Evolutionary conservation across 805 yeast species (phyloP), one percentile per base, ranked within the genome.

Genomic region (Hanseniaspora vineae): DNA sequence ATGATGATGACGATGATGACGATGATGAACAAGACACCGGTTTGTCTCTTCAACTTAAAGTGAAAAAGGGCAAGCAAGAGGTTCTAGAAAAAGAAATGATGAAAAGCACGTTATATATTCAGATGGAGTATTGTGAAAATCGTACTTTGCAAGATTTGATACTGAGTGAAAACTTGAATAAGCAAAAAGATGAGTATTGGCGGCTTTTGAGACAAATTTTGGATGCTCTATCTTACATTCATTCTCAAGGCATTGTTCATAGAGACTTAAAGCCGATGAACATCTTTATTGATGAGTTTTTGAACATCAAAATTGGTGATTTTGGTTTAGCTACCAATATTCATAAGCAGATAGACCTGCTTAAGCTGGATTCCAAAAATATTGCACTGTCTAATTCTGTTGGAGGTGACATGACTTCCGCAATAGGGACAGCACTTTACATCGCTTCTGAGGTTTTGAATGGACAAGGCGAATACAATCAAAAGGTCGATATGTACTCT

Each of bases 51-150:
- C 42, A 32, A 40, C 40, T 39, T 39, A 35, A 33, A 31, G 42
- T 19, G n/a, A 23, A 35, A 20, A 42, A n/a, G 33, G 32, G 31
- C 19, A 39, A 33, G 20, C 31, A 18, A n/a, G 17, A 19, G 19
- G 39, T 45, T 33, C 19, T 33, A 32, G 47, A 23, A 51, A 43
- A 37, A 20, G 40, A 10, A 35, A 40, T 11, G 68, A 67, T 49
- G 62, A 67, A 42, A 52, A 83, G 89, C 46, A 87, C 95, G 0
- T 65, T 92, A 31, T 92, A 85, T 61, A 92, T 92, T 54, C 99
- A 92, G 60, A 92, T 92, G 99, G 98, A 92, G 62, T 92, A 92
- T 57, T 92, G 99, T 66, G 98, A 92, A 58, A 92, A 90, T 59
- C 86, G 85, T 49, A 90, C 99, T 0, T 66, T 92, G 31, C 75